These are phyloP conservation scores for Phytopythium litorale DNA, from an alignment of 352 stramenopile species.

Conservation along the genomic window DNA sequence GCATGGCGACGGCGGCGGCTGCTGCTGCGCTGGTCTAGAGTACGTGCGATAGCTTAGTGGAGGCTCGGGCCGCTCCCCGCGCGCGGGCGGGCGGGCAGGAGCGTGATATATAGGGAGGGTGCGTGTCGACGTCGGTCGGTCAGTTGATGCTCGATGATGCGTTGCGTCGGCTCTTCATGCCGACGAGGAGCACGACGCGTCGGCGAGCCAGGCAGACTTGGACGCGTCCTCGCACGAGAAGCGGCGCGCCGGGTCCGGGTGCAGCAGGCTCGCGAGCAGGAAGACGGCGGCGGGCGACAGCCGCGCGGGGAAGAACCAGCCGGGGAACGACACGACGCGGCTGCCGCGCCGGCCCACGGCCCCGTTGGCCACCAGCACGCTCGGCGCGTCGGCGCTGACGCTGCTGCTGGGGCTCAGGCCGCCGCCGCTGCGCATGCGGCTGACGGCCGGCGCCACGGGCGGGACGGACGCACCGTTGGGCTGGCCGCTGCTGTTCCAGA, in stretches of 20 bases:
- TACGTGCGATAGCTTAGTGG: constrained; percentile 8
- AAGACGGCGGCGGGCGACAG: constrained; percentile 62
- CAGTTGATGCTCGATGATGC: too few species aligned
- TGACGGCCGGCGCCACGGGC: constrained; percentile 10
- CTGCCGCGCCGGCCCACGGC: constrained; percentile 28
- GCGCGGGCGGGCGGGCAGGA: not conserved
- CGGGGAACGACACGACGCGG: constrained; percentile 60
- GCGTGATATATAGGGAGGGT: constrained; percentile 23
- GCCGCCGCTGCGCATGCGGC: constrained; percentile 4
- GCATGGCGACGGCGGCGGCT: not conserved
- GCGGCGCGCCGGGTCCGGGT: constrained; percentile 77
- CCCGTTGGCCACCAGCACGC: constrained; percentile 11
- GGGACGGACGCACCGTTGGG: constrained; percentile 16
- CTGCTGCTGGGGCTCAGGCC: not conserved
- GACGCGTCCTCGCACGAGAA: constrained; percentile 81
- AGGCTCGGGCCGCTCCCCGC: not conserved
- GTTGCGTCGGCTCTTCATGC: constrained; percentile 7
- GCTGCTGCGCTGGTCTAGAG: constrained; percentile 3
- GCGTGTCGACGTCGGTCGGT: not conserved
- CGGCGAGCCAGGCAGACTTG: constrained; percentile 66
- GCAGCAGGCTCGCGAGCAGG: constrained; percentile 74
- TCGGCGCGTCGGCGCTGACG: constrained; percentile 9
- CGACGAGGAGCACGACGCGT: constrained; percentile 14
- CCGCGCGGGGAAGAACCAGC: constrained; percentile 82
- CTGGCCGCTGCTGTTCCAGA: constrained; percentile 20